Evolutionary conservation across 352 stramenopile genomes (phyloP).

Genomic region (Globisporangium nodosum): DNA sequence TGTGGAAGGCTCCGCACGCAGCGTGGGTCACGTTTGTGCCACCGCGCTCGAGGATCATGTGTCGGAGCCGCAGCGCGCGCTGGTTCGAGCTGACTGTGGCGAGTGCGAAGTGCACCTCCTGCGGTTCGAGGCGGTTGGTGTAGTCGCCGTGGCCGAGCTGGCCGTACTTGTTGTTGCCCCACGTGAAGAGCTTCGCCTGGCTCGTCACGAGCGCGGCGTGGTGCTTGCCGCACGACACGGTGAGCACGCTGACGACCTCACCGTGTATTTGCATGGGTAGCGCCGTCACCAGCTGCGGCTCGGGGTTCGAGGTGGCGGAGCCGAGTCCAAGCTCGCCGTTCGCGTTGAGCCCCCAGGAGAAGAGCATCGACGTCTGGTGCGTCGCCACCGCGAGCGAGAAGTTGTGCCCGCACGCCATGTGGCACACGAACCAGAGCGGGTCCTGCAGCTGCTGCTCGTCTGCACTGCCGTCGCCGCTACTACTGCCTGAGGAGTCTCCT

Average conservation of each 20-base stretch:
- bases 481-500: background rate
- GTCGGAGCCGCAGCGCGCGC: slow-evolving; percentile 48
- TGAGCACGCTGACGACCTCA: slow-evolving; percentile 33
- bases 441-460: slow-evolving; percentile 1
- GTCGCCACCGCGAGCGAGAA: slow-evolving; percentile 54
- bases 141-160: slow-evolving; percentile 64
- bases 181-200: slow-evolving; percentile 61
- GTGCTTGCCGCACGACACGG: slow-evolving; percentile 67
- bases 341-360: slow-evolving; percentile 50
- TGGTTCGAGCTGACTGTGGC: slow-evolving; percentile 40
- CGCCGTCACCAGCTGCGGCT: slow-evolving; percentile 30
- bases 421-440: slow-evolving; percentile 36
- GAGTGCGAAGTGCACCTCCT: slow-evolving; percentile 50
- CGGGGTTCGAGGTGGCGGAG: slow-evolving; percentile 17
- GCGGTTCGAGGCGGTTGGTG: slow-evolving; percentile 27
- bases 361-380: slow-evolving; percentile 32
- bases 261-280: slow-evolving; percentile 29
- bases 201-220: slow-evolving; percentile 58
- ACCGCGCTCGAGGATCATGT: slow-evolving; percentile 38
- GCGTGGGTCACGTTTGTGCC: slow-evolving; percentile 62
- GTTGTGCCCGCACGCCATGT: slow-evolving; percentile 48
- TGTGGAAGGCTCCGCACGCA: slow-evolving; percentile 62
- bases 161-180: slow-evolving; percentile 70
- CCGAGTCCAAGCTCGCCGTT: slow-evolving; percentile 60
- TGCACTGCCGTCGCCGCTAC: background rate